Evolutionary conservation across 257 asterid species (phyloP), one percentile per base, ranked within the genome.

Genomic region (Dorcoceras hygrometricum): DNA sequence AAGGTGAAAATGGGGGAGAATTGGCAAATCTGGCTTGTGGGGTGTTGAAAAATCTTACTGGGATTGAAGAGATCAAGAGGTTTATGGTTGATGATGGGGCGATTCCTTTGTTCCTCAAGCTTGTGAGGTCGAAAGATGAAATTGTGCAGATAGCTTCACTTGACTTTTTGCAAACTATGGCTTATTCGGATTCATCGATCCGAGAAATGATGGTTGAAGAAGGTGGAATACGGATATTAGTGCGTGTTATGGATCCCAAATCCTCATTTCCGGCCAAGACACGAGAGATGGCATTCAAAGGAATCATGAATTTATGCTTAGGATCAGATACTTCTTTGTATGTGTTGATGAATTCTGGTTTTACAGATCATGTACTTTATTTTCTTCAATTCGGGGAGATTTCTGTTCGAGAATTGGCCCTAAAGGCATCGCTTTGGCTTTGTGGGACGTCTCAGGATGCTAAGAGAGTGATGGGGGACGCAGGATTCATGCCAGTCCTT

Each of bases 1-100:
- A 68, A 12, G 59, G 23, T 23, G 76, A 78, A 24, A 54, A 31
- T 65, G 65, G 68, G 29, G 72, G 77, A 11, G 93, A 83, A 63
- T 57, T 87, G 67, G 80, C 85, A 50, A 48, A 72, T 58, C 69
- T 83, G 65, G 80, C 89, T 65, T 86, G 91, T 74, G 85, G 90
- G 73, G 95, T 94, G 82, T 69, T 94, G 96, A 90, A 87, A 65
- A 90, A 88, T 74, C 90, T 90, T 32, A 83, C 81, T 39, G 84
- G 83, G 0, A 95, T 94, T 16, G 95, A 88, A 64, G 99, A 94
- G 78, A 90, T 94, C 60, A 94, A 86, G 83, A 82, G 91, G 57
- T 94, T 86, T 65, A 75, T 90, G 84, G 81, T 90, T n/a, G 97
- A 90, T 36, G 97, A 90, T 76, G 95, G 95, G 6, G 96, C 85